Evolutionary conservation across 2,329 filamentous ascomycete genomes (phyloP).

Genomic region (Neonectria neomacrospora): DNA sequence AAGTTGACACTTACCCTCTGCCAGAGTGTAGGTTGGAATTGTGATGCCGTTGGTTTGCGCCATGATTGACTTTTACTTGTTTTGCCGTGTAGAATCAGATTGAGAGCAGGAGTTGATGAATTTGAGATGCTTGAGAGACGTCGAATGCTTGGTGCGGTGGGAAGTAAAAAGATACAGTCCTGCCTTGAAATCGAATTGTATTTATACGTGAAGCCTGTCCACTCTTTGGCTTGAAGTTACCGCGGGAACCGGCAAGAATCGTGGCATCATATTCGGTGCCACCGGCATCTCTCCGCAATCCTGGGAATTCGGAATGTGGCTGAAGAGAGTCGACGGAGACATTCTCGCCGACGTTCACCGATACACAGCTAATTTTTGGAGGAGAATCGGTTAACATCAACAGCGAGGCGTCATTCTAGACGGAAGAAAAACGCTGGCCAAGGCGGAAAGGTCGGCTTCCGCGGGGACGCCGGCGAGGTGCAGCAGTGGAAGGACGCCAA

Average conservation of each 20-base stretch:
- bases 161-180: not conserved
- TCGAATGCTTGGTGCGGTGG: not conserved
- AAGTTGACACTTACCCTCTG: constrained; percentile 1
- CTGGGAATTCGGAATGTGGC: not conserved
- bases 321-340: not conserved
- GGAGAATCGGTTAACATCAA: too few relatives aligned
- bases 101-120: not conserved
- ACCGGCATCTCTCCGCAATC: not conserved
- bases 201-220: not conserved
- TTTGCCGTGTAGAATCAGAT: not conserved
- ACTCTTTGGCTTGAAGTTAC: not conserved
- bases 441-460: not conserved
- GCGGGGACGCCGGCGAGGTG: not conserved
- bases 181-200: not conserved
- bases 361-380: not conserved
- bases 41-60: not conserved
- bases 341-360: not conserved
- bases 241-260: not conserved
- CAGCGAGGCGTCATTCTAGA: not conserved
- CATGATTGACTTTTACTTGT: not conserved
- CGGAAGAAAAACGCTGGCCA: not conserved
- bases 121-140: not conserved
- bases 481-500: not conserved
- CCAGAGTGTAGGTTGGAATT: constrained; percentile 3
- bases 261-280: not conserved